Evolutionary conservation across 1,284 basidiomycete genomes (phyloP).

Genomic region (Pseudozyma hubeiensis): DNA sequence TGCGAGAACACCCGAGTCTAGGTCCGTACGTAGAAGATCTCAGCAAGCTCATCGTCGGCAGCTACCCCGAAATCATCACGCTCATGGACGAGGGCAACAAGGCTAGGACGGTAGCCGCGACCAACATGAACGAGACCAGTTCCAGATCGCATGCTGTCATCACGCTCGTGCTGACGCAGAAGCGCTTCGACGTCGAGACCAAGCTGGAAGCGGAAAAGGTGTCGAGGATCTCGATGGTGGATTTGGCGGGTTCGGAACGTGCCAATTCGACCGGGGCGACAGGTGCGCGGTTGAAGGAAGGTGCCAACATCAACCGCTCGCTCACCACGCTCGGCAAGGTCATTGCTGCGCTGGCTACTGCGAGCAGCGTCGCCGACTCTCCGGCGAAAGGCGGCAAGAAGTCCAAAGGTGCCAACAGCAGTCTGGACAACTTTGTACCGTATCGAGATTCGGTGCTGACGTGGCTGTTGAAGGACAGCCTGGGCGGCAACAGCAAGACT

Average conservation of each 20-base stretch:
- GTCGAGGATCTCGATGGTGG: conserved; percentile 64
- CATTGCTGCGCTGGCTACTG: conserved; percentile 62
- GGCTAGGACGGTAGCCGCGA: conserved; percentile 69
- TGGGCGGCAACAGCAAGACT: conserved; percentile 68
- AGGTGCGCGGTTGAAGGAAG: conserved; percentile 66
- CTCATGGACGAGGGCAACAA: conserved; percentile 99
- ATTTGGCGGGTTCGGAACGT: conserved; percentile 64
- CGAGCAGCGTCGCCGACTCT: conserved; percentile 42
- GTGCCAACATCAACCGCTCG: conserved; percentile 67
- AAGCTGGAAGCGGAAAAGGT: conserved; percentile 64
- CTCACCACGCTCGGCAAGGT: conserved; percentile 58
- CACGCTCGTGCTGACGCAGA: conserved; percentile 61
- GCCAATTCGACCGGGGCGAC: conserved; percentile 68
- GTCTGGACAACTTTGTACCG: conserved; percentile 61
- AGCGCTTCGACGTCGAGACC: conserved; percentile 51
- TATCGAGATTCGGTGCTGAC: conserved; percentile 65
- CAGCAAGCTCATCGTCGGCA: conserved; percentile 89
- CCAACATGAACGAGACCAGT: conserved; percentile 66
- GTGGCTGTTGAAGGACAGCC: conserved; percentile 70
- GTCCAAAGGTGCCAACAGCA: conserved; percentile 20
- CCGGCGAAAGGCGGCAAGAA: conserved; percentile 51
- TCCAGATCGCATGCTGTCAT: conserved; percentile 66
- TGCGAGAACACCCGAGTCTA: conserved; percentile 89
- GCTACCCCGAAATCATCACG: conserved; percentile 94
- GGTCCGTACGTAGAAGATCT: conserved; percentile 95